Evolutionary conservation across 352 stramenopile species (phyloP).

Genomic region (Phytophthora citrophthora): DNA sequence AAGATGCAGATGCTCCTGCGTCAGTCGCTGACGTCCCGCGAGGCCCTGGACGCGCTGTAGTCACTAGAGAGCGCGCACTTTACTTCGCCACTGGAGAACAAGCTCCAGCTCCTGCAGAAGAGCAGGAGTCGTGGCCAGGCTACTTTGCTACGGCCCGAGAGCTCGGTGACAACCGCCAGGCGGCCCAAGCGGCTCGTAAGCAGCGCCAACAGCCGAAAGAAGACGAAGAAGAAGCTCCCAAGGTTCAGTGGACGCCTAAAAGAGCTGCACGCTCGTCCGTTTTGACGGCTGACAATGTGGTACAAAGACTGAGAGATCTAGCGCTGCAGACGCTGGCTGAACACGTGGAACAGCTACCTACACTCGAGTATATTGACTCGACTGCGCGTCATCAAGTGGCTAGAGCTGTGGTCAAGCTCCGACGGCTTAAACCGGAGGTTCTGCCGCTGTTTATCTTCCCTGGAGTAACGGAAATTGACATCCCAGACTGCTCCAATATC

Average conservation of each 20-base stretch:
- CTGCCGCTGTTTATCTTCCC: conserved; percentile 84
- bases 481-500: conserved; percentile 83
- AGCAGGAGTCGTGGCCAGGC: conserved; percentile 70
- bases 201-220: conserved; percentile 38
- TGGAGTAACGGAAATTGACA: conserved; percentile 81
- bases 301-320: conserved; percentile 62
- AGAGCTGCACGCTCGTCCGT: conserved; percentile 56
- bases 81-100: conserved; percentile 55
- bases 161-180: conserved; percentile 65
- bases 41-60: conserved; percentile 30
- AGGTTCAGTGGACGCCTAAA: conserved; percentile 56
- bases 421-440: conserved; percentile 69
- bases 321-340: conserved; percentile 60
- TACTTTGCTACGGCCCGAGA: conserved; percentile 76
- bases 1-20: background rate
- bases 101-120: background rate
- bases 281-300: conserved; percentile 51
- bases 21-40: conserved; percentile 4
- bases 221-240: conserved; percentile 14
- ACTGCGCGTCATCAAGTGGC: conserved; percentile 67
- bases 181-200: conserved; percentile 64
- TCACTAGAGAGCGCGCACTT: conserved; percentile 50
- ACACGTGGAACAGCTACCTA: conserved; percentile 71
- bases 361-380: conserved; percentile 76
- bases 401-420: conserved; percentile 56